A percentile compares a stretch with the other conserved stretches of the same genome.
Evolutionary conservation across 768 basidiomycete species (phyloP).

Genomic region (Tricholoma terreum): DNA sequence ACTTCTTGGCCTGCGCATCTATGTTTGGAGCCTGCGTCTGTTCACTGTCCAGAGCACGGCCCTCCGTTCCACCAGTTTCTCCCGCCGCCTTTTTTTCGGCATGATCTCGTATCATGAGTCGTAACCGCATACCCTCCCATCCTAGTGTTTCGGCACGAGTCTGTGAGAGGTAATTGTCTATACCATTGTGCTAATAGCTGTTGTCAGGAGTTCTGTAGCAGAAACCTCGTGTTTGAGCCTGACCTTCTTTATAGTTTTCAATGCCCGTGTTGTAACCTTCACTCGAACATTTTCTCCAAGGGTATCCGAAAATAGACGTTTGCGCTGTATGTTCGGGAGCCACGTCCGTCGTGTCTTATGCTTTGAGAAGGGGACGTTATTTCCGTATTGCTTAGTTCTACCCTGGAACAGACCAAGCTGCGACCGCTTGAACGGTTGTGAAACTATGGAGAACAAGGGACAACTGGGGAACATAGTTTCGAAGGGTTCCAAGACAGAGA

Average conservation of each 20-base stretch:
- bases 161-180: slow-evolving; percentile 65
- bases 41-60: not conserved
- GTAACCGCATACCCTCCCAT: slow-evolving; percentile 47
- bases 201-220: not conserved
- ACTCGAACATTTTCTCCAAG: slow-evolving; percentile 56
- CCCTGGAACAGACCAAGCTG: slow-evolving; percentile 84
- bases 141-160: slow-evolving; percentile 39
- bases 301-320: slow-evolving; percentile 66
- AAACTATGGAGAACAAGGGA: slow-evolving; percentile 36
- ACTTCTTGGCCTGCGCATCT: not conserved
- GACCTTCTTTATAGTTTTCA: slow-evolving; percentile 85
- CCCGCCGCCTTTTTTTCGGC: slow-evolving; percentile 1
- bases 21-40: not conserved
- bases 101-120: slow-evolving; percentile 32
- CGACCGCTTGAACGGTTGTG: slow-evolving; percentile 77
- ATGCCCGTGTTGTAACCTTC: slow-evolving; percentile 71
- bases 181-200: slow-evolving; percentile 52
- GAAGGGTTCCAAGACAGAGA: too few relatives aligned
- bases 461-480: slow-evolving; percentile 26
- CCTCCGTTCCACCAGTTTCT: slow-evolving; percentile 9
- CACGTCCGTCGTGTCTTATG: slow-evolving; percentile 85
- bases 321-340: slow-evolving; percentile 84
- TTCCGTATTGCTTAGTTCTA: slow-evolving; percentile 74
- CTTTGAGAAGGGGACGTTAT: slow-evolving; percentile 87
- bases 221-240: slow-evolving; percentile 3